phyloP scores from a whole-genome alignment of 2,329 filamentous ascomycete genomes.

The Verticillium tricorpus region DNA sequence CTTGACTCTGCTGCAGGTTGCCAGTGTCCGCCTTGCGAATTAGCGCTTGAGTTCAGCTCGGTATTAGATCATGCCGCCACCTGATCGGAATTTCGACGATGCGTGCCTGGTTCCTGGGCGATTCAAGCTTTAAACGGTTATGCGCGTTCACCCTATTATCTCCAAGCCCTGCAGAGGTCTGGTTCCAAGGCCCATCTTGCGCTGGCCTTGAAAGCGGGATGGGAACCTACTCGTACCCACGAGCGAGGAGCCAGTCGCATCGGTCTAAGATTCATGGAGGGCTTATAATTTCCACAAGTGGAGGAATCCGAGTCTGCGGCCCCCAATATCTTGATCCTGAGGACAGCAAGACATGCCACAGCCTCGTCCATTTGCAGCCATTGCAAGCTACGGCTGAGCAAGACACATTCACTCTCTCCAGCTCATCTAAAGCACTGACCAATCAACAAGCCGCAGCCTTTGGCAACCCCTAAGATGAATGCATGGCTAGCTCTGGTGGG shows the following conservation, averaged over 20 bases:
- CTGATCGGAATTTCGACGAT: not conserved
- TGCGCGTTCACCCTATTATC: not conserved
- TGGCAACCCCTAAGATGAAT: not conserved
- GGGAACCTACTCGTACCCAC: too few relatives aligned
- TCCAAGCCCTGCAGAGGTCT: too few relatives aligned
- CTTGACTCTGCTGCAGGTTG: not conserved
- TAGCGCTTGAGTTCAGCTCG: not conserved
- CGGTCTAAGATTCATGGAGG: too few relatives aligned
- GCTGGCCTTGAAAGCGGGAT: too few relatives aligned
- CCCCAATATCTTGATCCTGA: too few relatives aligned
- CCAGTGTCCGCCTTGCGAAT: not conserved
- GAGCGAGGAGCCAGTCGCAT: too few relatives aligned
- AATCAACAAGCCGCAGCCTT: not conserved
- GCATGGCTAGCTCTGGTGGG: not conserved
- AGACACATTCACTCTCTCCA: too few relatives aligned
- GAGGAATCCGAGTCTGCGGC: not conserved
- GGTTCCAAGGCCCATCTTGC: too few relatives aligned
- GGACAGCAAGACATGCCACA: not conserved
- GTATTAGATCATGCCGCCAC: not conserved
- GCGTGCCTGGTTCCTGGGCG: not conserved
- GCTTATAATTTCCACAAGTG: too few relatives aligned
- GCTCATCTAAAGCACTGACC: not conserved
- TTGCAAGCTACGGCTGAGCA: not conserved
- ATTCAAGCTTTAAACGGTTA: not conserved
- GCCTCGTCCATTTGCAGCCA: not conserved